phyloP scores from a whole-genome alignment of 306 rosid species.

The Argentina anserina region DNA sequence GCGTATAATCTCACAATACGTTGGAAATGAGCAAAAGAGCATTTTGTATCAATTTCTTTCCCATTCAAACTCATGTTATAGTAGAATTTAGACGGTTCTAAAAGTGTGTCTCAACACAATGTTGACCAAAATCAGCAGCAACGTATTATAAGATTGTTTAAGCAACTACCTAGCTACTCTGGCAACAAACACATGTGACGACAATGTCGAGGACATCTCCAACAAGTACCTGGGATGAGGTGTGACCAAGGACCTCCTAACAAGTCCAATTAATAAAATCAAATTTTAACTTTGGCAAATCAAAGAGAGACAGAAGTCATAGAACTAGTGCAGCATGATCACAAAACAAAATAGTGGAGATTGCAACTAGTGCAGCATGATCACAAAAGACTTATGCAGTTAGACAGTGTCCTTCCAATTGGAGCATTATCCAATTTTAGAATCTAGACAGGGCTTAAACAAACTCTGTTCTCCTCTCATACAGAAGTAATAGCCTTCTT shows the following conservation, averaged over 20 bases:
- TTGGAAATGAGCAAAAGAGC: neutral
- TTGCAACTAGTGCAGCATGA: neutral
- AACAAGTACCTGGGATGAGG: conserved; percentile 79
- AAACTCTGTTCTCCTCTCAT: too few relatives aligned
- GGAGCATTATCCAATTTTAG: too few relatives aligned
- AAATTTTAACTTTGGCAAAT: neutral
- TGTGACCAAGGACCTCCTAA: conserved; percentile 84
- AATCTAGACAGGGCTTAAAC: too few relatives aligned
- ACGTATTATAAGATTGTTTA: conserved; percentile 3
- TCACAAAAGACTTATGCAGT: neutral
- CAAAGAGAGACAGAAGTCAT: neutral
- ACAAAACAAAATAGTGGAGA: neutral
- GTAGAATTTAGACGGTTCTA: neutral
- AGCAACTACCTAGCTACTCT: conserved; percentile 38
- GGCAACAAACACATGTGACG: conserved; percentile 73
- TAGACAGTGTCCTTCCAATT: neutral
- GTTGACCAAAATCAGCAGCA: conserved; percentile 20
- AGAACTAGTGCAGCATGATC: neutral
- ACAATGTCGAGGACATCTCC: conserved; percentile 77
- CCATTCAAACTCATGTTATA: neutral
- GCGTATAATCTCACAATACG: too few relatives aligned
- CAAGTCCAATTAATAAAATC: conserved; percentile 1
- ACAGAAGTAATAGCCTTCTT: too few relatives aligned
- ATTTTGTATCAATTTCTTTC: neutral
- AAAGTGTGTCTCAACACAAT: neutral